phyloP scores from a whole-genome alignment of 2,329 filamentous ascomycete species.

The Aureobasidium melanogenum region DNA sequence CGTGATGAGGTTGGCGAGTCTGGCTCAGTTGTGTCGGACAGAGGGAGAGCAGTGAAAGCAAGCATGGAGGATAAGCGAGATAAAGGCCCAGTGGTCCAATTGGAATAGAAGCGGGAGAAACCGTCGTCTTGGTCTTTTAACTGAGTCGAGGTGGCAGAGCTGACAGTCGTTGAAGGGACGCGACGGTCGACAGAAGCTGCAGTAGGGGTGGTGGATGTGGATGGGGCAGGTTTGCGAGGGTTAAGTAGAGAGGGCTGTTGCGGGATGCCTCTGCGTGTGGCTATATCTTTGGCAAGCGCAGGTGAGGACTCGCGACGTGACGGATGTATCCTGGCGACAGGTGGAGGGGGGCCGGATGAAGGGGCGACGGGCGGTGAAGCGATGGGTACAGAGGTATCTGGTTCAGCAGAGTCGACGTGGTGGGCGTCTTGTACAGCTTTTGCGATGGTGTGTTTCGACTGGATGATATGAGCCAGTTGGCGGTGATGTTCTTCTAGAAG shows the following conservation, averaged over 20 bases:
- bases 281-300: conserved; percentile 30
- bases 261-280: conserved; percentile 28
- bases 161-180: conserved; percentile 19
- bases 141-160: conserved; percentile 9
- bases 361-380: not conserved
- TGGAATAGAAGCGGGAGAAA: conserved; percentile 85
- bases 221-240: not conserved
- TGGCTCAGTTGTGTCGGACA: conserved; percentile 33
- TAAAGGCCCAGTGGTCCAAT: conserved; percentile 72
- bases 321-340: conserved; percentile 2
- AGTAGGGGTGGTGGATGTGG: not conserved
- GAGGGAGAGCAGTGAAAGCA: conserved; percentile 83
- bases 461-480: conserved; percentile 71
- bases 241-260: conserved; percentile 17
- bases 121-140: conserved; percentile 44
- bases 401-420: conserved; percentile 15
- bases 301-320: conserved; percentile 25
- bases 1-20: conserved; percentile 21
- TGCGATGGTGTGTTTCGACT: conserved; percentile 49
- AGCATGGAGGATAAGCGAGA: conserved; percentile 82
- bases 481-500: conserved; percentile 84
- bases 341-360: not conserved
- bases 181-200: not conserved
- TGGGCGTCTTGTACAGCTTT: conserved; percentile 30
- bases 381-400: not conserved